Evolutionary conservation across 2,329 filamentous ascomycete species (phyloP).

Genomic region (Teratosphaeria zuluensis): DNA sequence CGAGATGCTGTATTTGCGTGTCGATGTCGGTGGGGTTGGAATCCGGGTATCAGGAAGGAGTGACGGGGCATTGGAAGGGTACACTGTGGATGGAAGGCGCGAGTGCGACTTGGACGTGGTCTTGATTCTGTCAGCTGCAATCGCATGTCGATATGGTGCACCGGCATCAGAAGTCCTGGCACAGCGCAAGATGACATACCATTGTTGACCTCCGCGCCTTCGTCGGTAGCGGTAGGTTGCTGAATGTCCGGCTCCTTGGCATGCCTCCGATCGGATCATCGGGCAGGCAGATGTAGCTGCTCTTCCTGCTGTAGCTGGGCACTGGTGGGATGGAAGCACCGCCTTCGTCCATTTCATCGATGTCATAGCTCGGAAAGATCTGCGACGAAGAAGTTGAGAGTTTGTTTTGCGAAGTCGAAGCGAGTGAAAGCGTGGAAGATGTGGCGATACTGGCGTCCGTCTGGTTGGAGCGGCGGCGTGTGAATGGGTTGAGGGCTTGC

Average conservation of each 20-base stretch:
- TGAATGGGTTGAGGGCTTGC: conserved; percentile 25
- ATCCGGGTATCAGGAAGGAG: conserved; percentile 12
- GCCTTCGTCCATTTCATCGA: conserved; percentile 3
- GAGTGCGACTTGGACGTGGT: conserved; percentile 18
- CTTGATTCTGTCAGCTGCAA: neutral
- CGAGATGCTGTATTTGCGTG: conserved; percentile 16
- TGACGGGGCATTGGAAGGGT: conserved; percentile 3
- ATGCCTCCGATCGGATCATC: conserved; percentile 25
- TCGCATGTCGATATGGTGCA: too few relatives aligned
- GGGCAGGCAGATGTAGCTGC: conserved; percentile 24
- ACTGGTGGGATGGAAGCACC: conserved; percentile 3
- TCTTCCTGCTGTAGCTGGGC: conserved; percentile 11
- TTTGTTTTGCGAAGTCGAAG: conserved; percentile 4
- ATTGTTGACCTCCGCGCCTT: conserved; percentile 13
- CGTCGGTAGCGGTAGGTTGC: conserved; percentile 25
- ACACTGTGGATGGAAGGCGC: conserved; percentile 14
- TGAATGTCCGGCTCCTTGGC: conserved; percentile 27
- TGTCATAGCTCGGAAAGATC: conserved; percentile 3
- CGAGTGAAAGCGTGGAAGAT: conserved; percentile 11
- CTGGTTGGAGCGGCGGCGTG: conserved; percentile 22
- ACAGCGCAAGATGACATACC: neutral
- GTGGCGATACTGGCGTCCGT: conserved; percentile 17
- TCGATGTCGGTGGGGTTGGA: conserved; percentile 16
- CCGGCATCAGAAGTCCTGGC: too few relatives aligned
- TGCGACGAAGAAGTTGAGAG: conserved; percentile 3